Base-by-base conservation (phyloP, 768 basidiomycete species). In the Cyathus striatus region DNA sequence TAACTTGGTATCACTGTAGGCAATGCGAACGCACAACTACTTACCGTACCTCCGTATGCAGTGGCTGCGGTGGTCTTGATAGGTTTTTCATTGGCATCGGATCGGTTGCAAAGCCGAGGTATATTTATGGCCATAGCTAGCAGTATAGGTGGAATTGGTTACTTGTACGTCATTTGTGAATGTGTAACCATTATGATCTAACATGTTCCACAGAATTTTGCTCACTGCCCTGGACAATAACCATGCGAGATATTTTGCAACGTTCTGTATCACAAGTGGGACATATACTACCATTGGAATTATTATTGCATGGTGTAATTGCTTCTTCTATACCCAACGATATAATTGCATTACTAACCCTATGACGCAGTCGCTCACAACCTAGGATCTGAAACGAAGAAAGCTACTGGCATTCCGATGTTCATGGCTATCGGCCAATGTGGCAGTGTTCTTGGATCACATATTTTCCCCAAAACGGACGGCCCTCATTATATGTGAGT, bases 371-470 rank as follows among this genome's bases (percentile, higher is more conserved):
- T 74, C 49, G 76, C 82, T 3, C 84, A 87, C 52, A 89, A 87
- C 51, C 70, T 86, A 5, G 86, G 84, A 3, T 86, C 86, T 0
- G 86, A 89, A 52, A 80, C 81, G 0, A 87, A 89, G 60, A 79
- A 76, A 43, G 86, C 86, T 0, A 78, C 84, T 0, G 86, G 86
- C 0, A 82, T 86, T 23, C 83, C 84, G 6, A 72, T 85, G 62
- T 86, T 87, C 55, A 86, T 86, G 79, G 75, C 83, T 9, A 86
- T 89, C 26, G 86, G 86, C 0, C 86, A 89, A 54, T 79, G 83
- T 40, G 86, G 85, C 10, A 84, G 84, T 47, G 62, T 86, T 37
- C 67, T 86, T n/a, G 86, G 84, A n/a, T 74, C 84, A 0, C 83
- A 86, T 45, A 63, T 89, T 10, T 88, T 78, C 59, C 86, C 85